Conservation (phyloP, 1,139 yeast species). For the Saccharomyces pastorianus region DNA sequence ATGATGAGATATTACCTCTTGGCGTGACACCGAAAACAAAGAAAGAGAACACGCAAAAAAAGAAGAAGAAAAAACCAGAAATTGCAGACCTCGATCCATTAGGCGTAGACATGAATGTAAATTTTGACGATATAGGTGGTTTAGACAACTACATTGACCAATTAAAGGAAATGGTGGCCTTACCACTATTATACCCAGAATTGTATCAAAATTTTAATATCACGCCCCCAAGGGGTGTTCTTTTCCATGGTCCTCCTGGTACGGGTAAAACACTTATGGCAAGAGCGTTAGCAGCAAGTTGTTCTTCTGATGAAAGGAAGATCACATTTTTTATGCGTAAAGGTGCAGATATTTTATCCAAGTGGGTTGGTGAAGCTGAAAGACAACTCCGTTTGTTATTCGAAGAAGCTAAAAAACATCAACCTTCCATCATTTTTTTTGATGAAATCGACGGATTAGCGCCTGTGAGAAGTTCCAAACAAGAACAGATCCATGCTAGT, state of each 20-base stretch:
- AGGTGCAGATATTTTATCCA: slow-evolving; percentile 94
- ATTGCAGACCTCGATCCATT: slow-evolving; percentile 91
- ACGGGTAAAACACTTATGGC: slow-evolving; percentile 99
- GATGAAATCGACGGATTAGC: slow-evolving; percentile 98
- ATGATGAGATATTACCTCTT: slow-evolving; percentile 42
- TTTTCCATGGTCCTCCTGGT: slow-evolving; percentile 99
- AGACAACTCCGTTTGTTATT: slow-evolving; percentile 81
- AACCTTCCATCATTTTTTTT: slow-evolving; percentile 89
- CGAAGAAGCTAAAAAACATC: slow-evolving; percentile 94
- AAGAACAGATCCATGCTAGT: slow-evolving; percentile 96
- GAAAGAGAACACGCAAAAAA: slow-evolving; percentile 12
- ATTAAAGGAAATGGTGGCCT: slow-evolving; percentile 91
- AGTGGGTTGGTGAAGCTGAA: slow-evolving; percentile 99
- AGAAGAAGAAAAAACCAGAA: slow-evolving; percentile 48
- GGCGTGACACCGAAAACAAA: slow-evolving; percentile 28
- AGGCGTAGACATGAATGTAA: slow-evolving; percentile 89
- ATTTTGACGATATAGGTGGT: slow-evolving; percentile 88
- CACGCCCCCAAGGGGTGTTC: slow-evolving; percentile 95
- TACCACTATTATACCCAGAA: slow-evolving; percentile 91
- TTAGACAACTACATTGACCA: slow-evolving; percentile 84
- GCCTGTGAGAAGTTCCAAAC: slow-evolving; percentile 93
- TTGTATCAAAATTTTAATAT: slow-evolving; percentile 82
- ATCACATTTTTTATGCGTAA: slow-evolving; percentile 97
- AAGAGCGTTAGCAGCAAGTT: slow-evolving; percentile 90
- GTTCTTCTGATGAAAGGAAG: slow-evolving; percentile 72